Evolutionary conservation across 2,329 filamentous ascomycete species (phyloP).

Genomic region (Aspergillus vadensis): DNA sequence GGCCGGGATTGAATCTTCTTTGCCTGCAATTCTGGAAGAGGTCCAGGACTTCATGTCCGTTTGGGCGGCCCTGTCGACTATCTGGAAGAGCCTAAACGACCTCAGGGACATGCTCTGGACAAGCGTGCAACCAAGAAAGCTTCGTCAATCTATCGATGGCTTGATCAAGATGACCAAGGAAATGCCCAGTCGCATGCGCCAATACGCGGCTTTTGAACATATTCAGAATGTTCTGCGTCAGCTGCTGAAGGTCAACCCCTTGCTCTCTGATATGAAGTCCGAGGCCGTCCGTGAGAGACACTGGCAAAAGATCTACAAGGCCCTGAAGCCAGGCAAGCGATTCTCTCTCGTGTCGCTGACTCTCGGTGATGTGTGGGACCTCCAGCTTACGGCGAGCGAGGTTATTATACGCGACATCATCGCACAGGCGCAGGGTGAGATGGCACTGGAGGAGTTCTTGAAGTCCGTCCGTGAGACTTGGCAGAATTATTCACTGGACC

Average conservation of each 20-base stretch:
- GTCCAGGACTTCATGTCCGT: constrained; percentile 99
- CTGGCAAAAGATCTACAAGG: constrained; percentile 98
- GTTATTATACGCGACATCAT: constrained; percentile 89
- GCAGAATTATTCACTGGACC: constrained; percentile 91
- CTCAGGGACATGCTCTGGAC: constrained; percentile 92
- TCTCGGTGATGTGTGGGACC: constrained; percentile 97
- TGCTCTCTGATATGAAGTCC: constrained; percentile 88
- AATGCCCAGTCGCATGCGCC: constrained; percentile 98
- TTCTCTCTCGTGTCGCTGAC: constrained; percentile 95
- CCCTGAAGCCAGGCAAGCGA: constrained; percentile 85
- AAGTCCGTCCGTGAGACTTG: constrained; percentile 95
- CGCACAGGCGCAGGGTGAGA: constrained; percentile 92
- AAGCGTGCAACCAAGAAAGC: constrained; percentile 90
- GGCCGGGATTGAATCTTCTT: constrained; percentile 73
- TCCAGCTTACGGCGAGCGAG: constrained; percentile 87
- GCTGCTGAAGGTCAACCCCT: constrained; percentile 84
- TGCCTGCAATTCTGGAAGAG: constrained; percentile 86
- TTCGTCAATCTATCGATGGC: constrained; percentile 83
- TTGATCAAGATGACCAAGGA: constrained; percentile 98
- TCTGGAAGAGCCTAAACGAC: constrained; percentile 95
- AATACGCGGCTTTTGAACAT: constrained; percentile 99
- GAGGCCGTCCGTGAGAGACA: constrained; percentile 95
- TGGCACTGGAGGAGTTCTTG: constrained; percentile 96
- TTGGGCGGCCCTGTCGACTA: constrained; percentile 91
- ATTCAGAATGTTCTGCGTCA: constrained; percentile 89